Percentiles rank a stretch among this genome's conserved stretches.
Conservation (phyloP, 1,139 yeast genomes). For the Protomyces inouyei region DNA sequence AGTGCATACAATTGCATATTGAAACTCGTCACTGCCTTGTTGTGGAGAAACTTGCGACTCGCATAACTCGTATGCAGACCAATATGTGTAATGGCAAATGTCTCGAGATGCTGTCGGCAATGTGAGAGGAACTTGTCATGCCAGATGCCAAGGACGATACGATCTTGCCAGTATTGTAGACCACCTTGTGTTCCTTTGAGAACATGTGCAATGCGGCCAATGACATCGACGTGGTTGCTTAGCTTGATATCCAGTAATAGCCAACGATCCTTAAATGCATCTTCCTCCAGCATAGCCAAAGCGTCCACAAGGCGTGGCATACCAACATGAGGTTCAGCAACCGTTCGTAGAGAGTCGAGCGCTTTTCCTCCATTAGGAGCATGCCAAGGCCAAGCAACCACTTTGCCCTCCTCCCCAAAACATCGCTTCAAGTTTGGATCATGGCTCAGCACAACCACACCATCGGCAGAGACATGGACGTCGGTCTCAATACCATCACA, state of each 20-base stretch:
- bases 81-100: slow-evolving; percentile 28
- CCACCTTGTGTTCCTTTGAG: slow-evolving; percentile 50
- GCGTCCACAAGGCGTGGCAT: slow-evolving; percentile 61
- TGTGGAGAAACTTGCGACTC: slow-evolving; percentile 27
- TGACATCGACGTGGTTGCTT: slow-evolving; percentile 57
- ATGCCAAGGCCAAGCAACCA: slow-evolving; percentile 16
- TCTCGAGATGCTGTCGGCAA: slow-evolving; percentile 40
- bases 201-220: slow-evolving; percentile 50
- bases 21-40: slow-evolving; percentile 45
- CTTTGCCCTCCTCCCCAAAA: slow-evolving; percentile 45
- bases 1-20: slow-evolving; percentile 45
- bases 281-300: slow-evolving; percentile 53
- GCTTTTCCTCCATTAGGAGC: slow-evolving; percentile 39
- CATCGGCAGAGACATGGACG: slow-evolving; percentile 70
- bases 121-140: slow-evolving; percentile 57
- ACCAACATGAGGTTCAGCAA: slow-evolving; percentile 49
- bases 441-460: slow-evolving; percentile 70
- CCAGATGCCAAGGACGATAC: slow-evolving; percentile 81
- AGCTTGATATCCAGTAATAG: slow-evolving; percentile 81
- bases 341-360: slow-evolving; percentile 53
- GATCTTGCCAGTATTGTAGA: slow-evolving; percentile 59
- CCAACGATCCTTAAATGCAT: slow-evolving; percentile 42
- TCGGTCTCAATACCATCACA: slow-evolving; percentile 70
- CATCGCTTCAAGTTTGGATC: slow-evolving; percentile 58
- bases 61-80: slow-evolving; percentile 30